A percentile compares a stretch with the other conserved stretches of the same genome.
phyloP scores from a whole-genome alignment of 148 eudicot genomes.

The Camellia sinensis region DNA sequence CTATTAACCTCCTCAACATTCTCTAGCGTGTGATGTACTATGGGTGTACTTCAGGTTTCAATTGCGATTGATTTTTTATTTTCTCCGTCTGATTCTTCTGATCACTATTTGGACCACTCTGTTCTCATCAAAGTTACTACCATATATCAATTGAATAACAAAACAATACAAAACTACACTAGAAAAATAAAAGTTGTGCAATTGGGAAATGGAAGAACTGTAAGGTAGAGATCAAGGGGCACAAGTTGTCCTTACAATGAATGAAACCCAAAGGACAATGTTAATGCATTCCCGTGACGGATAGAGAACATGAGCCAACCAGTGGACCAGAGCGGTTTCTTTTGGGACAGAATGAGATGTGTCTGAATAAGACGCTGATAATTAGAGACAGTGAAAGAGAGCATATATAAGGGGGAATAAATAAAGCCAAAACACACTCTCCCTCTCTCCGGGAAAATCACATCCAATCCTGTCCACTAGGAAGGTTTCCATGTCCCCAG shows the following conservation, averaged over 20 bases:
- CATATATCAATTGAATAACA: background rate
- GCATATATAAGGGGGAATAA: background rate
- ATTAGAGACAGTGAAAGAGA: constrained; percentile 7
- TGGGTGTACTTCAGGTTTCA: too few relatives aligned
- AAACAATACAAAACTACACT: too few relatives aligned
- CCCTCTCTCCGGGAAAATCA: background rate
- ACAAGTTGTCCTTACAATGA: constrained; percentile 15
- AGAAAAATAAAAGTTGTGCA: background rate
- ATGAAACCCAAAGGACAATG: constrained; percentile 13
- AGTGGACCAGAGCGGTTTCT: background rate
- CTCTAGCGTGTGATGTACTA: background rate
- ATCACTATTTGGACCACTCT: too few relatives aligned
- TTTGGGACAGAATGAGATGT: constrained; percentile 15
- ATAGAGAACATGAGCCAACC: background rate
- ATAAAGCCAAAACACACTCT: background rate
- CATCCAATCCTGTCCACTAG: background rate
- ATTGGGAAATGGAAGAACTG: background rate
- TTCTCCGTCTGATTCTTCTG: too few relatives aligned
- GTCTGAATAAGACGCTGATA: constrained; percentile 16
- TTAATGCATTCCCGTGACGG: too few relatives aligned
- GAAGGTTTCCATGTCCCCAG: too few relatives aligned
- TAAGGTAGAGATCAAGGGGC: constrained; percentile 16
- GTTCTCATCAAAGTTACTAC: too few relatives aligned
- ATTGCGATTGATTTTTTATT: too few relatives aligned
- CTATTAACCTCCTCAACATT: constrained; percentile 7